Evolutionary conservation across 352 stramenopile genomes (phyloP).

Genomic region (Pythium biforme): DNA sequence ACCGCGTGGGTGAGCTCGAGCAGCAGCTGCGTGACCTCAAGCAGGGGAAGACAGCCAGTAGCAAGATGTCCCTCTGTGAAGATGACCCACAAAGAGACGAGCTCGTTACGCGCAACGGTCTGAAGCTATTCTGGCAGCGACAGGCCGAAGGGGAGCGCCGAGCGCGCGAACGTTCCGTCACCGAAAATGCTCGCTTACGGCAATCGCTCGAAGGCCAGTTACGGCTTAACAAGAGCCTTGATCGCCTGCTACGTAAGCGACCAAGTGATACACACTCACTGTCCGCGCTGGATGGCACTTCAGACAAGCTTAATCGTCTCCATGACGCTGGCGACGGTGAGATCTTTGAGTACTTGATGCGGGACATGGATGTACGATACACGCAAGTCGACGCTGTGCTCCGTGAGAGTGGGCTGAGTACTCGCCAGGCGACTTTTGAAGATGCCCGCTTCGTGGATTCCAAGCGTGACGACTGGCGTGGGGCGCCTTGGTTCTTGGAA

Average conservation of each 20-base stretch:
- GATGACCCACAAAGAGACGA: background rate
- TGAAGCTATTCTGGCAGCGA: constrained; percentile 5
- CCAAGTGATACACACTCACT: background rate
- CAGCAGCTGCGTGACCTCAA: background rate
- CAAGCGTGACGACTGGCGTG: background rate
- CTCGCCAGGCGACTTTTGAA: background rate
- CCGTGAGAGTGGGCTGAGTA: background rate
- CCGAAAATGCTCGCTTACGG: constrained; percentile 13
- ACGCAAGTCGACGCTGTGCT: background rate
- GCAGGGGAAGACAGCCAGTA: background rate
- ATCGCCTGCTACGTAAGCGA: constrained; percentile 11
- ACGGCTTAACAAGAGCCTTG: background rate
- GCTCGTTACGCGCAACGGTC: background rate
- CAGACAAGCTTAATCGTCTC: constrained; percentile 2
- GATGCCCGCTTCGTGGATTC: background rate
- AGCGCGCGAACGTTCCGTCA: background rate
- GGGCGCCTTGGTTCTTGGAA: constrained; percentile 13
- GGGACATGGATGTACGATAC: constrained; percentile 6
- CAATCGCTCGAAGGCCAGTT: constrained; percentile 13
- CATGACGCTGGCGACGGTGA: background rate
- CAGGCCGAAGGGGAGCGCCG: background rate
- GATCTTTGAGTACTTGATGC: constrained; percentile 4
- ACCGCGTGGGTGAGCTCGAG: constrained; percentile 10
- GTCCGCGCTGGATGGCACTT: background rate
- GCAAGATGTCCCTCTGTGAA: background rate